Percentiles rank a stretch among this genome's conserved stretches.
Evolutionary conservation across 208 protist species (phyloP).

Genomic region (Angomonas ambiguus): DNA sequence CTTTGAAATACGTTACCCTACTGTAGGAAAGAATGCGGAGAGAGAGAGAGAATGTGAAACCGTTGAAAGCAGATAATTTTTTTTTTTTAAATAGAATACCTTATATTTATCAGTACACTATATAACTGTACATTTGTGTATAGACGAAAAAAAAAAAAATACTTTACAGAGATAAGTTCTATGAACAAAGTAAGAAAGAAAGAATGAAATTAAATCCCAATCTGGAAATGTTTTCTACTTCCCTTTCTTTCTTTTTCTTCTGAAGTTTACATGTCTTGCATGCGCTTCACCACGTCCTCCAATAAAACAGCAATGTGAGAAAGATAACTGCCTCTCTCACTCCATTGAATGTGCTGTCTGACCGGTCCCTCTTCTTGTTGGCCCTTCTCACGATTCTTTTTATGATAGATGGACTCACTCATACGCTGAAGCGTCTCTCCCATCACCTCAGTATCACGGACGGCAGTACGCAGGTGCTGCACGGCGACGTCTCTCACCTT

Average conservation of each 20-base stretch:
- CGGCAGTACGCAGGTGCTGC: not conserved
- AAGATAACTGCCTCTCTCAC: not conserved
- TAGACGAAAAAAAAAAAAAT: too few species aligned
- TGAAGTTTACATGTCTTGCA: too few species aligned
- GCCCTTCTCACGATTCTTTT: not conserved
- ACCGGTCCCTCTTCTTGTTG: not conserved
- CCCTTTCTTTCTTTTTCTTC: too few species aligned
- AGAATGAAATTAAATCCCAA: too few species aligned
- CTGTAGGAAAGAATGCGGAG: not conserved
- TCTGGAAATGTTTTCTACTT: too few species aligned
- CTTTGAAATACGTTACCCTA: not conserved
- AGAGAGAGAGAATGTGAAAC: not conserved
- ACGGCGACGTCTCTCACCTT: not conserved
- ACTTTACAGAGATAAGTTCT: too few species aligned
- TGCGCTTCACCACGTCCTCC: not conserved
- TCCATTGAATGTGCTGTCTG: not conserved
- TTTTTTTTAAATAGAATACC: not conserved
- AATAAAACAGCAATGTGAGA: not conserved
- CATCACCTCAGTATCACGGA: not conserved
- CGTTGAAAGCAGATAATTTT: not conserved
- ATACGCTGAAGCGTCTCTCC: not conserved
- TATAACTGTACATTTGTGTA: not conserved
- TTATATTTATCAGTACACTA: conserved; percentile 9
- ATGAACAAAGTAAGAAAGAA: too few species aligned
- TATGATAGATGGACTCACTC: not conserved